Base-by-base conservation (phyloP, 345 rosid genomes). In the Nephelium lappaceum region DNA sequence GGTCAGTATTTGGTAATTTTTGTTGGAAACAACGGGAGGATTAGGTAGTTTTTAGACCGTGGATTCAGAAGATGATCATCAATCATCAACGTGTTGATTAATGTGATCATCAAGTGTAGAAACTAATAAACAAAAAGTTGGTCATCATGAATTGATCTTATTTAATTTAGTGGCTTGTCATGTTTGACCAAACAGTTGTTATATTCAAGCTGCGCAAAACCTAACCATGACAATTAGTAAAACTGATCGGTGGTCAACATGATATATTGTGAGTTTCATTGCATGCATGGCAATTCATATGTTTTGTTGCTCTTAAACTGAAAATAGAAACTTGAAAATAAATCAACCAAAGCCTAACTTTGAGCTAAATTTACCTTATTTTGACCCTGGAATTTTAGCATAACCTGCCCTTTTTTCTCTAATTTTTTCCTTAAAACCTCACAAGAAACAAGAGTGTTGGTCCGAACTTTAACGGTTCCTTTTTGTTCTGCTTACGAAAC, bases 1-100 rank as follows among this genome's bases (percentile, higher is more conserved):
- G 12, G 62, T 71, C 60, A 49, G 49, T 71, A 45, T 71, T 71
- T 71, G 74, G 74, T 71, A 10, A 60, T 71, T 24, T 8, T 24
- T 61, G n/a, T 60, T 60, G 58, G 49, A 45, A 10, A 45, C 9
- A 45, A 45, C 18, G 19, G 8, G 43, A 39, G 23, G 7, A 6
- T 18, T 64, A 64, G 39, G 39, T 25, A 24, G 25, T 67, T n/a
- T 21, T 42, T n/a, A 3, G 49, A 67, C 36, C 31, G 1, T 69
- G 27, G 36, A 43, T 68, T 69, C 10, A 65, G 23, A 15, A 36
- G 36, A 15, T 16, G 58, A 53, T 53, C 58, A 53, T 53, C 18
- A 1, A 53, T 53, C 58, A 53, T n/a, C 1, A 1, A 16, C 5
- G 6, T n/a, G 58, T 53, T 53, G 58, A 53, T 16, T 53, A 15